A percentile compares a stretch with the other conserved stretches of the same genome.
phyloP scores from a whole-genome alignment of 73 alveolate species.

The Symbiodinium natans region DNA sequence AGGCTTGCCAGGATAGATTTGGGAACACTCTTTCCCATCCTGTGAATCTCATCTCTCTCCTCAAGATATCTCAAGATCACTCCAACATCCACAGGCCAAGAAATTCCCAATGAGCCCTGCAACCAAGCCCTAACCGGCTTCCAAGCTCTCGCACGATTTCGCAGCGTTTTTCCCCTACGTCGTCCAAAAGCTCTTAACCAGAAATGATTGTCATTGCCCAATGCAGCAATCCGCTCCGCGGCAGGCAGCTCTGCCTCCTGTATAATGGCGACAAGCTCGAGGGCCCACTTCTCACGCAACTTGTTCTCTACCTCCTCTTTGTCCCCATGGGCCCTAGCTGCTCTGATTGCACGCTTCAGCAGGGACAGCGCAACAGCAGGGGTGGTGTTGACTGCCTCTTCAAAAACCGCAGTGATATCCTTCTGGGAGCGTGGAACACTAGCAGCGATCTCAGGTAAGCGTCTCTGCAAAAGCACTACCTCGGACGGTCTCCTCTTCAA shows the following conservation, averaged over 20 bases:
- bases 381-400: too few species aligned
- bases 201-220: background rate
- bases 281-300: too few species aligned
- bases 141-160: background rate
- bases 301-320: too few species aligned
- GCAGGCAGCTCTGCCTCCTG: background rate
- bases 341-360: too few species aligned
- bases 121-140: background rate
- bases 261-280: background rate
- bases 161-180: background rate
- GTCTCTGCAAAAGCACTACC: too few species aligned
- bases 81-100: background rate
- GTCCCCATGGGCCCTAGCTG: too few species aligned
- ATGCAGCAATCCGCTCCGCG: background rate
- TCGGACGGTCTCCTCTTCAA: too few species aligned
- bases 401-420: too few species aligned
- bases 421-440: too few species aligned
- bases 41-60: background rate
- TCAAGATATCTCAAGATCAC: background rate
- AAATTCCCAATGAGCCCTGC: background rate
- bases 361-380: too few species aligned
- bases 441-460: too few species aligned
- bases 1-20: background rate
- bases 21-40: background rate
- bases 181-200: constrained; percentile 14